Conservation (phyloP, 1,284 basidiomycete genomes). For the Schizophyllum amplum region DNA sequence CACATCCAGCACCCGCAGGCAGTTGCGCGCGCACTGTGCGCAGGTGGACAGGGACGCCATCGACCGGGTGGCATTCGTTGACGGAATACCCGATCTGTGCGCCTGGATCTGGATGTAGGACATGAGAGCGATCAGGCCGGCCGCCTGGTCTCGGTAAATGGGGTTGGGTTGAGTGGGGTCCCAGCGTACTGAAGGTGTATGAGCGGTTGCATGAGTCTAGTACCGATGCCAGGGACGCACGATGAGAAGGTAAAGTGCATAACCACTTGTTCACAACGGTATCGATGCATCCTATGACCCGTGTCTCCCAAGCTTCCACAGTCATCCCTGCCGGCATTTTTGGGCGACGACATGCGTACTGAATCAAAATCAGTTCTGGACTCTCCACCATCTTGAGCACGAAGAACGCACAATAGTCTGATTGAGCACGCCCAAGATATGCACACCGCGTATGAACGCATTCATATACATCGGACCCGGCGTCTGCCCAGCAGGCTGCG, state of each 20-base stretch:
- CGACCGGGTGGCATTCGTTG: background rate
- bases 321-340: constrained; percentile 25
- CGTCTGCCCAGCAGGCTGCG: constrained; percentile 25
- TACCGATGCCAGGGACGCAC: background rate
- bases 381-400: background rate
- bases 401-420: constrained; percentile 27
- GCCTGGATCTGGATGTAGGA: constrained; percentile 39
- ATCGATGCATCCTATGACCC: constrained; percentile 40
- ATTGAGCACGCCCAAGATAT: constrained; percentile 34
- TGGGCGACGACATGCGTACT: constrained; percentile 41
- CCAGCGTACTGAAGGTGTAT: constrained; percentile 28
- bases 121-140: constrained; percentile 37
- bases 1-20: background rate
- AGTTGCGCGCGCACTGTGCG: background rate
- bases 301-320: constrained; percentile 30
- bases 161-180: constrained; percentile 32
- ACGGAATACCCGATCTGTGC: constrained; percentile 24
- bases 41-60: background rate
- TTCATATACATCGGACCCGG: constrained; percentile 31
- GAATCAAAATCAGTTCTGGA: too few species aligned
- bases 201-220: background rate
- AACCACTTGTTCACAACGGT: constrained; percentile 43
- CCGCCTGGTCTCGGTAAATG: constrained; percentile 37
- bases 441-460: constrained; percentile 32
- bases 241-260: constrained; percentile 34